phyloP scores from a whole-genome alignment of 192 early-diverging fungal genomes.

The Mortierella claussenii region DNA sequence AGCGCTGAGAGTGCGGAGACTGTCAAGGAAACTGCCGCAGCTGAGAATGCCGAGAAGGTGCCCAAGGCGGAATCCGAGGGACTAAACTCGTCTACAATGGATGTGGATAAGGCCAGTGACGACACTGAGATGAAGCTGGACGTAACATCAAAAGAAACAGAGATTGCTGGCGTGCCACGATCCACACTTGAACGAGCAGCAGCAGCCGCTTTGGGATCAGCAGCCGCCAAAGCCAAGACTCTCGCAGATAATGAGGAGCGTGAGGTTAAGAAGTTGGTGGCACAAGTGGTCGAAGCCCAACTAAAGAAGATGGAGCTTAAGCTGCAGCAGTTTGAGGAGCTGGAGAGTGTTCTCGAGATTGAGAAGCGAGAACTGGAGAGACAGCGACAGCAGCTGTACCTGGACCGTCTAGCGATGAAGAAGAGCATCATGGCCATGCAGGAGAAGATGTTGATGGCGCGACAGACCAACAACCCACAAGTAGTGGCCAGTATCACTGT shows the following conservation, averaged over 20 bases:
- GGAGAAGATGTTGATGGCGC: slow-evolving; percentile 39
- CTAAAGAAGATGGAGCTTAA: slow-evolving; percentile 92
- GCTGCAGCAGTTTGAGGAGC: slow-evolving; percentile 92
- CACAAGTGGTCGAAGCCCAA: slow-evolving; percentile 86
- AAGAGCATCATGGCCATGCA: slow-evolving; percentile 58
- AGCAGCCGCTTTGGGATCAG: slow-evolving; percentile 88
- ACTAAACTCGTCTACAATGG: slow-evolving; percentile 30
- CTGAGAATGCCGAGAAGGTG: slow-evolving; percentile 7
- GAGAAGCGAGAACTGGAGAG: slow-evolving; percentile 85
- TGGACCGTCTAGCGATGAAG: slow-evolving; percentile 71
- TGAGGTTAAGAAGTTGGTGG: slow-evolving; percentile 84
- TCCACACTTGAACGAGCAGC: slow-evolving; percentile 76
- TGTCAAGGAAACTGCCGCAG: neutral
- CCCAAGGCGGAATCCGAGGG: slow-evolving; percentile 18
- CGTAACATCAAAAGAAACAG: neutral
- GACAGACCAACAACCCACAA: slow-evolving; percentile 30
- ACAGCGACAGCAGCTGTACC: slow-evolving; percentile 70
- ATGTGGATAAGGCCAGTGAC: slow-evolving; percentile 45
- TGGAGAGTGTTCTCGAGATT: slow-evolving; percentile 88
- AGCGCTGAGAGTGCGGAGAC: neutral
- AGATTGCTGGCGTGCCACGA: slow-evolving; percentile 34
- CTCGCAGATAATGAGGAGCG: slow-evolving; percentile 85
- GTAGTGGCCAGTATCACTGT: slow-evolving; percentile 13
- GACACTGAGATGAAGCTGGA: slow-evolving; percentile 18
- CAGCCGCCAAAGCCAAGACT: slow-evolving; percentile 87